phyloP scores from a whole-genome alignment of 306 rosid genomes.

The Fagus sylvatica region DNA sequence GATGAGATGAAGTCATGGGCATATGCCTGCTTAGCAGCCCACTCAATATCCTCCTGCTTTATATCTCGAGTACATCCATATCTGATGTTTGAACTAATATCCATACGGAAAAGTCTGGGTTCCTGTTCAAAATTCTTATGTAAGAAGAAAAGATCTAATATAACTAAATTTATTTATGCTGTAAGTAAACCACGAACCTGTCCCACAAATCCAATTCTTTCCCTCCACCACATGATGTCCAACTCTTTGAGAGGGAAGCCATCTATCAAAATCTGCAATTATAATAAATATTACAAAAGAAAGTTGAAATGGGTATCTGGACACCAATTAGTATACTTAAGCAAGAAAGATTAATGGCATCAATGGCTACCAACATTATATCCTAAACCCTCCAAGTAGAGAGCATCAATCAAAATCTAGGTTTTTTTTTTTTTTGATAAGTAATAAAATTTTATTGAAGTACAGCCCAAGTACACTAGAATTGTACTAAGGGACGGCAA shows the following conservation, averaged over 20 bases:
- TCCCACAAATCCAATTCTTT: constrained; percentile 87
- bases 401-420: neutral
- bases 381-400: neutral
- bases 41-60: constrained; percentile 72
- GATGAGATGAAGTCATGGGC: constrained; percentile 85
- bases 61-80: constrained; percentile 77
- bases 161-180: constrained; percentile 15
- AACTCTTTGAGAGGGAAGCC: constrained; percentile 68
- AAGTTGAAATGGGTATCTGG: neutral
- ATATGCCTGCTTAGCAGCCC: constrained; percentile 96
- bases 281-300: constrained; percentile 7
- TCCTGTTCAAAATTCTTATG: constrained; percentile 51
- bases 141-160: constrained; percentile 20
- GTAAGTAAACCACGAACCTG: constrained; percentile 59
- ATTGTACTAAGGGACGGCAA: no score
- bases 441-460: no score
- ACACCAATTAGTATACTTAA: neutral
- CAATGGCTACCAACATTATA: neutral
- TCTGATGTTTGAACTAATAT: constrained; percentile 79
- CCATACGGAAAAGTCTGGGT: constrained; percentile 88
- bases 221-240: constrained; percentile 93
- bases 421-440: neutral
- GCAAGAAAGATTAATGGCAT: neutral
- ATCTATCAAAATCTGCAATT: constrained; percentile 79
- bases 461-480: no score